A percentile compares a stretch with the other conserved stretches of the same genome.
Evolutionary conservation across 164 flowering plant genomes (phyloP).

Genomic region (Buxus sempervirens): DNA sequence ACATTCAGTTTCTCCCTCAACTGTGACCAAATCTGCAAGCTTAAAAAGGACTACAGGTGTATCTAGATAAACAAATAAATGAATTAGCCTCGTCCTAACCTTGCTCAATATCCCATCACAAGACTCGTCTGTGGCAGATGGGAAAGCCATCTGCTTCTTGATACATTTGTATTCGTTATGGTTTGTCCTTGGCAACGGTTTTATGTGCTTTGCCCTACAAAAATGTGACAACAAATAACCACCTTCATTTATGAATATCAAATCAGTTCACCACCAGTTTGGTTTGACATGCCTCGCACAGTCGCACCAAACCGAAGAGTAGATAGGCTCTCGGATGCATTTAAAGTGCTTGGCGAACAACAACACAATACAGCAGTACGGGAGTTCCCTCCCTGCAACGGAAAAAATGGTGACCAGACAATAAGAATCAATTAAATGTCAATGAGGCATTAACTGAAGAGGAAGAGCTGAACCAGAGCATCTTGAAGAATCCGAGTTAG

Average conservation of each 20-base stretch:
- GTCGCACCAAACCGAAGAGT: constrained; percentile 86
- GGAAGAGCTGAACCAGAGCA: constrained; percentile 53
- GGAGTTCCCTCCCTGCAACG: constrained; percentile 70
- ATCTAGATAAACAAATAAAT: not conserved
- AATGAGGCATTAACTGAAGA: not conserved
- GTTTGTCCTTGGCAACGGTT: constrained; percentile 35
- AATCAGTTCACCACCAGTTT: not conserved
- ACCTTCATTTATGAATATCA: not conserved
- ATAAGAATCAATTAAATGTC: not conserved
- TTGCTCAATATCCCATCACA: constrained; percentile 47
- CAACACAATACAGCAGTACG: constrained; percentile 78
- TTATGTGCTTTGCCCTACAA: constrained; percentile 80
- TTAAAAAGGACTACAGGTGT: not conserved
- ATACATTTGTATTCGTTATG: constrained; percentile 31
- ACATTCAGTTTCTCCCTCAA: constrained; percentile 43
- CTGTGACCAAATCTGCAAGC: constrained; percentile 22
- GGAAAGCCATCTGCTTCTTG: constrained; percentile 20
- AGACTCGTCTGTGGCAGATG: constrained; percentile 34
- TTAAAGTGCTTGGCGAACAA: constrained; percentile 78
- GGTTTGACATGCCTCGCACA: constrained; percentile 57
- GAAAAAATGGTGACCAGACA: not conserved
- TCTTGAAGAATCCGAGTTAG: constrained; percentile 82
- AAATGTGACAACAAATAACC: not conserved
- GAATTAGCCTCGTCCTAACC: constrained; percentile 28
- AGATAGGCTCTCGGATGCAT: constrained; percentile 76